Base-by-base conservation (phyloP, 2,329 filamentous ascomycete species). In the Seiridium cupressi region DNA sequence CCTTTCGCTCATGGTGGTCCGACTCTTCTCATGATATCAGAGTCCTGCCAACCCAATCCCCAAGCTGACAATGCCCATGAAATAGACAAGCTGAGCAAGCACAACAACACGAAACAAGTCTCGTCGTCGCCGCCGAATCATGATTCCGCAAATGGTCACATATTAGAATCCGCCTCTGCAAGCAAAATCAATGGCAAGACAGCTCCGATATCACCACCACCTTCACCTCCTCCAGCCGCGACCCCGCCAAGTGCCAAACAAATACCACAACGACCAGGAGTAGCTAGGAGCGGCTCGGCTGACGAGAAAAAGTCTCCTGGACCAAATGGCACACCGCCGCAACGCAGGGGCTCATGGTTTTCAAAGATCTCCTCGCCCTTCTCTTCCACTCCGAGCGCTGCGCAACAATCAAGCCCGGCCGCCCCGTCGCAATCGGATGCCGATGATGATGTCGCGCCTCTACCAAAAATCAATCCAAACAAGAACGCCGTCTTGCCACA, bases 321-420 rank as follows among this genome's bases (percentile, higher is more conserved):
- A 71, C 60, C 70, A 68, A 59, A 67, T 59, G 61, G 70, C 67
- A 56, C 75, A 18, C 74, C 78, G 2, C 74, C 78, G 6, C 77
- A 80, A 51, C 81, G 86, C 57, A 84, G 92, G 64, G 89, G 88
- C 63, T 97, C 93, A 11, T 99, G 95, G 95, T 93, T 98, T 70
- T 92, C 91, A 60, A 97, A 88, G 70, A 87, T 98, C 66, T 96
- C 92, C 64, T 94, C 92, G 65, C 97, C 96, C 73, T 97, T 98
- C 77, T 93, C 91, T 3, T 87, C 86, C 35, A 79, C 79, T 18
- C 74, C 82, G 64, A 72, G 63, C 63, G 72, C 68, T 57, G 63
- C 70, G 57, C 60, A 65, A 56, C 55, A 62, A 48, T 42, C 64
- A 32, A 44, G 66, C 61, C 59, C 66, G 66, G 57, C 73, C 36